Base-by-base conservation (phyloP, 2,329 filamentous ascomycete genomes). In the Coniochaeta sp. region DNA sequence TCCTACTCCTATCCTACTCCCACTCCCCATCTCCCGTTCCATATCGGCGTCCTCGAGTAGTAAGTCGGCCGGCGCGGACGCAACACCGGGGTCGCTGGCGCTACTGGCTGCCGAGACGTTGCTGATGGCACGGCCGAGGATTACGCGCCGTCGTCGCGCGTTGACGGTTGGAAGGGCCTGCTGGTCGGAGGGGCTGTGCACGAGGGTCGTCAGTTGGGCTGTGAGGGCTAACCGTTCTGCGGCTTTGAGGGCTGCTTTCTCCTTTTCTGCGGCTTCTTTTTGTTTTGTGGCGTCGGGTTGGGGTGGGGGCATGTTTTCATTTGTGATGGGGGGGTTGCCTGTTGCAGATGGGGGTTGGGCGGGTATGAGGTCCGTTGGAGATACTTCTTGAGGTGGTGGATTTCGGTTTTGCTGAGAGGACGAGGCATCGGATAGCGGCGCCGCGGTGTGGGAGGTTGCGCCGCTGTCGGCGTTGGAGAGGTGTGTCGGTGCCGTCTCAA, bases 61-160 rank as follows among this genome's bases (percentile, higher is more conserved):
- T n/a, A n/a, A n/a, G n/a, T n/a, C n/a, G n/a, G n/a, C n/a, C n/a
- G n/a, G n/a, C n/a, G n/a, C n/a, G n/a, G n/a, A n/a, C n/a, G 69
- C 20, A 7, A 16, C 6, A 10, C 24, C 13, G 27, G 46, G 32
- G 4, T 75, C 74, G 51, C 76, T 75, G 42, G 65, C 69, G 50
- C 67, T 75, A 50, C 77, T 80, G 5, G 70, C 69, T 1, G 73
- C 74, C 2, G 79, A 83, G 3, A 72, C 72, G 59, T 82, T 83
- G 65, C 79, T 82, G 26, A 78, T 65, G 3, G 78, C 81, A 10
- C 81, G 76, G 5, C 81, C 81, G 3, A 84, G 67, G 52, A 84
- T 76, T 51, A 75, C 70, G 10, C 78, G 75, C 49, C 72, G 69
- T 1, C 72, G 67, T 14, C 67, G 64, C 14, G 35, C 49, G 27